phyloP scores from a whole-genome alignment of 164 flowering plant genomes.

The Nelumbo lutea region DNA sequence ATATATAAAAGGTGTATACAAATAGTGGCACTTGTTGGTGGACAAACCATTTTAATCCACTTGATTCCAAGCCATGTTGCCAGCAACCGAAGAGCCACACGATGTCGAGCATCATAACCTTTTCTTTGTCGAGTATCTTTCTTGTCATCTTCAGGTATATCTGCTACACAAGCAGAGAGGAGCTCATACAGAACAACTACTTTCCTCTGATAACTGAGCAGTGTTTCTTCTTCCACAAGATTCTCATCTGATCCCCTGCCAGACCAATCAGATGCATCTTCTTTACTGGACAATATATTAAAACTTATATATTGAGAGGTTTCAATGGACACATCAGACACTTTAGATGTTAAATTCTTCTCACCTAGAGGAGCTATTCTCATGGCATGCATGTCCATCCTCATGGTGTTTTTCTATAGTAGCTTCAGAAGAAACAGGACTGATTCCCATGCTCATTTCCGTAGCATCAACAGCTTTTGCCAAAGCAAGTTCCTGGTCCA shows the following conservation, averaged over 20 bases:
- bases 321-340: conserved; percentile 16
- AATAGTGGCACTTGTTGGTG: conserved; percentile 12
- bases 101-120: conserved; percentile 97
- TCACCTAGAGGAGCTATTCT: conserved; percentile 31
- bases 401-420: conserved; percentile 46
- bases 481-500: conserved; percentile 63
- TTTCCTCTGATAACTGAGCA: conserved; percentile 63
- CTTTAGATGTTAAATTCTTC: conserved; percentile 18
- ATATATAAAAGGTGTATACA: background rate
- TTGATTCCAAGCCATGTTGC: conserved; percentile 87
- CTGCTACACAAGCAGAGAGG: conserved; percentile 90
- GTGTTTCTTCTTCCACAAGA: conserved; percentile 45
- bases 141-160: conserved; percentile 43
- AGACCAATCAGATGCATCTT: conserved; percentile 23
- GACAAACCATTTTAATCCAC: conserved; percentile 85
- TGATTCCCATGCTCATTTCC: conserved; percentile 49
- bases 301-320: background rate
- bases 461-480: conserved; percentile 67
- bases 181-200: conserved; percentile 75
- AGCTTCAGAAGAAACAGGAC: conserved; percentile 32
- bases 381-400: conserved; percentile 52
- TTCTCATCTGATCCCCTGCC: conserved; percentile 29
- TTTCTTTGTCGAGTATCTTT: conserved; percentile 44
- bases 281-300: conserved; percentile 7
- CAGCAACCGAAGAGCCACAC: conserved; percentile 80